Evolutionary conservation across 345 rosid genomes (phyloP), one percentile per base, ranked within the genome.

Genomic region (Draba incana): DNA sequence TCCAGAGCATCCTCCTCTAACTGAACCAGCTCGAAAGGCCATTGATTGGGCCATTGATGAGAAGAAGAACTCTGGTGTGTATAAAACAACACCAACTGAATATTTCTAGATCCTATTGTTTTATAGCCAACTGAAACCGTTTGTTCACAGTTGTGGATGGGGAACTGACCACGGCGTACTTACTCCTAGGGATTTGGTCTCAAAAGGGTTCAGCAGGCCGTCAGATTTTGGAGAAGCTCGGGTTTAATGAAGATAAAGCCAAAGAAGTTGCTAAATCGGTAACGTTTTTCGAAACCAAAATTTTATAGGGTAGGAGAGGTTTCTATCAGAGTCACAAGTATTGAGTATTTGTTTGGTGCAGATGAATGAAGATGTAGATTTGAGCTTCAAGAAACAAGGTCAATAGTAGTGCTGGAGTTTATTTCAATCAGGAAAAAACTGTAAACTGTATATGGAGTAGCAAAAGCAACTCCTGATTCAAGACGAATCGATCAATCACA

Each of bases 21-120:
- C 98, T 1, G 87, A 80, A 76, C 97, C 81, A 14, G 96, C 97
- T 57, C 97, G 81, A 77, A 83, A 80, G 66, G 96, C 81, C 65
- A 86, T 93, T 76, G 92, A 84, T 63, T 85, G 90, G 97, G 97
- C 96, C 68, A 48, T 87, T n/a, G 84, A 90, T 39, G 91, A 85
- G 80, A 93, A 88, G 75, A 72, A 81, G 14, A 93, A 88, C 81
- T 87, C 98, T 83, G 97, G 98, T 93, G 50, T 47, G 78, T 44
- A 55, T 62, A 48, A 35, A 27, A 39, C 53, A 48, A 23, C 30
- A 48, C 35, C 64, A 42, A 51, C 9, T 49, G 43, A 13, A 57
- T 55, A 16, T 61, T 47, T 16, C 8, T 12, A 5, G 0, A 10
- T 27, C 43, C 55, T 20, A 14, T 12, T 72, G 66, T 51, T 58